phyloP scores from a whole-genome alignment of 352 stramenopile species.

The Pythium dissimile region DNA sequence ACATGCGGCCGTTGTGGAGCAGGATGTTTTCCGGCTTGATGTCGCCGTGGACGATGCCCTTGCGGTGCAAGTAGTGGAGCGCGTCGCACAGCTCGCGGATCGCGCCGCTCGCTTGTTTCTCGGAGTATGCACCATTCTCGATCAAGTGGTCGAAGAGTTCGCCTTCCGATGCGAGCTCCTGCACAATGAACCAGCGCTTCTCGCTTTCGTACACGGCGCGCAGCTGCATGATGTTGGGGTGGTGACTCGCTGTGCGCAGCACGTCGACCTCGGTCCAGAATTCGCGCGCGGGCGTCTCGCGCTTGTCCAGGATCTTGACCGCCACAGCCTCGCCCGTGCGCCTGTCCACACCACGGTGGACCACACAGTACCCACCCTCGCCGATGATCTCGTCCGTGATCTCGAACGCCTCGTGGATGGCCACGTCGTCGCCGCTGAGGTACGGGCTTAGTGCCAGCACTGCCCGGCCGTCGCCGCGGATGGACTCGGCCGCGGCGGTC shows the following conservation, averaged over 20 bases:
- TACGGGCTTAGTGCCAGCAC: constrained; percentile 11
- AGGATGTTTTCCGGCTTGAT: constrained; percentile 89
- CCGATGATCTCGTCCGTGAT: constrained; percentile 80
- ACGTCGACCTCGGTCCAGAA: constrained; percentile 85
- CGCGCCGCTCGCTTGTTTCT: constrained; percentile 66
- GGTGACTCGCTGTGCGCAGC: constrained; percentile 61
- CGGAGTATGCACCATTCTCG: constrained; percentile 81
- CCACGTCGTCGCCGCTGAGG: constrained; percentile 6
- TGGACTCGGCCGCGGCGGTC: background rate
- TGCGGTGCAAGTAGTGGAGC: constrained; percentile 82
- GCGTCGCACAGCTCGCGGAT: constrained; percentile 76
- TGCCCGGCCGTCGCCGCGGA: background rate
- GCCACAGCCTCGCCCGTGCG: constrained; percentile 66
- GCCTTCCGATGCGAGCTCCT: constrained; percentile 79
- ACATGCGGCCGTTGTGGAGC: constrained; percentile 68
- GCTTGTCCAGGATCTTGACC: constrained; percentile 81
- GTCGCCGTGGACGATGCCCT: constrained; percentile 85
- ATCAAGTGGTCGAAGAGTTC: constrained; percentile 89
- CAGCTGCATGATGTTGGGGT: constrained; percentile 81
- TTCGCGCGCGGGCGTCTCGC: constrained; percentile 64
- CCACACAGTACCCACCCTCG: constrained; percentile 78
- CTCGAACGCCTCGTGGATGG: constrained; percentile 69
- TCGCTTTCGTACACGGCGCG: constrained; percentile 70
- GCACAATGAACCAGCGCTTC: constrained; percentile 76
- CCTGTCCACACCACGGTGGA: constrained; percentile 64